phyloP scores from a whole-genome alignment of 140 eudicot species.

The Ambrosia hybrid region DNA sequence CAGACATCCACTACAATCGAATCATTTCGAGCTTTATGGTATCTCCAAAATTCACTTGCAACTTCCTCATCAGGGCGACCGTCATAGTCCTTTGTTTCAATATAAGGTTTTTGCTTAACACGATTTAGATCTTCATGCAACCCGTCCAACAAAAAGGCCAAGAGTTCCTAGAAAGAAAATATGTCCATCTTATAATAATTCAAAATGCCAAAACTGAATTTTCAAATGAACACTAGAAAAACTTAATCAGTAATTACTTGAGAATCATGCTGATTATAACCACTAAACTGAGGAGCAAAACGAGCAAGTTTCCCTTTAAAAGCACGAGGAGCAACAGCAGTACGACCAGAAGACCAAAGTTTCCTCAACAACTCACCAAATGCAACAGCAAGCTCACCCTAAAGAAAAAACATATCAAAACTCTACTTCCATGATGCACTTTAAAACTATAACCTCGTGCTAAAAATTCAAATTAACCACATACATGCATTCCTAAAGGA shows the following conservation, averaged over 20 bases:
- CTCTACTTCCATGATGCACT: conserved; percentile 12
- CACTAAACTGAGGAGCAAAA: conserved; percentile 99
- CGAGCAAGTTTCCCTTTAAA: conserved; percentile 97
- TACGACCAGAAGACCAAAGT: conserved; percentile 87
- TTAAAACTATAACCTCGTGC: background rate
- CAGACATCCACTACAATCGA: conserved; percentile 92
- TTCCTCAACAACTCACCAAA: conserved; percentile 95
- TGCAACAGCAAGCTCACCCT: conserved; percentile 99
- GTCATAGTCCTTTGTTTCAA: conserved; percentile 85
- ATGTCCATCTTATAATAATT: background rate
- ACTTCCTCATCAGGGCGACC: conserved; percentile 93
- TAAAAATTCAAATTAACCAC: conserved; percentile 21
- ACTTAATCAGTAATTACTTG: conserved; percentile 57
- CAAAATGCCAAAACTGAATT: background rate
- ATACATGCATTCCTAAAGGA: conserved; percentile 92
- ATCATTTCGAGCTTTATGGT: conserved; percentile 93
- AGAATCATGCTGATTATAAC: conserved; percentile 98
- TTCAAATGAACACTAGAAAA: background rate
- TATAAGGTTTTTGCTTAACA: conserved; percentile 92
- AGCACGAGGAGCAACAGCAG: conserved; percentile 83
- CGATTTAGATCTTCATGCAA: conserved; percentile 99
- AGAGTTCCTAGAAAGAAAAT: conserved; percentile 69
- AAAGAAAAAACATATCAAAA: conserved; percentile 30
- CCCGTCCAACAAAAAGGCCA: conserved; percentile 95
- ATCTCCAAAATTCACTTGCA: conserved; percentile 94